Evolutionary conservation across 1,139 yeast genomes (phyloP), one percentile per base, ranked within the genome.

Genomic region (Kurtzmaniella quercitrusa): DNA sequence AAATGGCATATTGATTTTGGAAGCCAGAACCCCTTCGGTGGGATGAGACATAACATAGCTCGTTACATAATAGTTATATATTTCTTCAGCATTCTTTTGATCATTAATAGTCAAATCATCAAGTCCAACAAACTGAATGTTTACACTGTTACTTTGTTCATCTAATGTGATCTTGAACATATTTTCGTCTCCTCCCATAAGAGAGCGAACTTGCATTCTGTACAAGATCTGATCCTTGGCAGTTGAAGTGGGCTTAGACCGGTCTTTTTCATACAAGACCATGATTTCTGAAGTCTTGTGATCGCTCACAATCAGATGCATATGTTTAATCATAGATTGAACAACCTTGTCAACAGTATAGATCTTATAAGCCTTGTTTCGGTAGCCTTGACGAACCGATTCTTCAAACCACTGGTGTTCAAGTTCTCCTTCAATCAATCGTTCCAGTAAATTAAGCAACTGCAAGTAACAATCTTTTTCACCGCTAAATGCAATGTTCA

Each of bases 371-470:
- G 98, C 98, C 51, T 82, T 84, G 65, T 93, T 94, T 56, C 94
- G 81, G 68, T 88, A 93, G 0, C 95, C 97, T 70, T 91, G 97
- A 52, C 99, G 88, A 49, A 94, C 68, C 19, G 96, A 78, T 62
- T 93, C 98, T 68, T 93, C 99, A 61, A 87, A 93, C 87, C 94
- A 85, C 62, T 86, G 95, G 53, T 90, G 96, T 56, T 93, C 98
- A 43, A 93, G 70, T 37, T 90, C 95, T 25, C 96, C 96, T 56
- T 89, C 95, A 51, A 94, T 86, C 43, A 91, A 70, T 51, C 81
- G 79, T 54, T 81, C 90, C 44, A 95, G 79, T 46, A 93, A 71
- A 2, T 70, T 70, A 47, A 93, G 70, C 16, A 90, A 78, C 63
- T 93, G 97, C 34, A 73, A 66, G 61, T 93, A 94, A 45, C 94